These are phyloP conservation scores for Telfairia occidentalis DNA, from an alignment of 331 rosid genomes.

Conservation along the genomic window DNA sequence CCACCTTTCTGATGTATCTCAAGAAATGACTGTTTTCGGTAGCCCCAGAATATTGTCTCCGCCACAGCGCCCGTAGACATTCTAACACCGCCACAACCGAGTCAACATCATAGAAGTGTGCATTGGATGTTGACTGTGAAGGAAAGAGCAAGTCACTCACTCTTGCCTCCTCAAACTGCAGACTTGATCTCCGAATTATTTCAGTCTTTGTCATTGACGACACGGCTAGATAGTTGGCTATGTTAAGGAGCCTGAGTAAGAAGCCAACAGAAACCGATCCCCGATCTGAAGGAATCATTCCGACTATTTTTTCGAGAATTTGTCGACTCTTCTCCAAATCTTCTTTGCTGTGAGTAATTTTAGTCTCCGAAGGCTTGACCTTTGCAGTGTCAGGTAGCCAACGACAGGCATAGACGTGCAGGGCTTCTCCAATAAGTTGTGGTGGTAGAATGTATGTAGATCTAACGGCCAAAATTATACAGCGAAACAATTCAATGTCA, in stretches of 20 bases:
- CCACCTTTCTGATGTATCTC: slow-evolving; percentile 59
- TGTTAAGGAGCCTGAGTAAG: slow-evolving; percentile 67
- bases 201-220: slow-evolving; percentile 65
- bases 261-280: slow-evolving; percentile 86
- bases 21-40: slow-evolving; percentile 42
- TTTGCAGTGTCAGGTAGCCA: slow-evolving; percentile 54
- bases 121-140: slow-evolving; percentile 38
- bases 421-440: slow-evolving; percentile 90
- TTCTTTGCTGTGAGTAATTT: slow-evolving; percentile 42
- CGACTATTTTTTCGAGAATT: slow-evolving; percentile 60
- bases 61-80: slow-evolving; percentile 62
- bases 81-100: slow-evolving; percentile 65
- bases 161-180: slow-evolving; percentile 85
- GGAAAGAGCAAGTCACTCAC: slow-evolving; percentile 81
- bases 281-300: slow-evolving; percentile 81
- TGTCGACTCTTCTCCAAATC: slow-evolving; percentile 37
- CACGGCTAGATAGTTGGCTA: slow-evolving; percentile 50
- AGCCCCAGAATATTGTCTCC: slow-evolving; percentile 53
- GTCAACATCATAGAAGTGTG: slow-evolving; percentile 60
- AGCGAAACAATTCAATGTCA: slow-evolving; percentile 79
- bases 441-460: slow-evolving; percentile 70
- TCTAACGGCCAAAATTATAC: slow-evolving; percentile 61
- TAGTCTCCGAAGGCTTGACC: slow-evolving; percentile 22
- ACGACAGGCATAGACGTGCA: slow-evolving; percentile 86
- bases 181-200: slow-evolving; percentile 61